phyloP scores from a whole-genome alignment of 2,329 filamentous ascomycete species.

The Septoria linicola region DNA sequence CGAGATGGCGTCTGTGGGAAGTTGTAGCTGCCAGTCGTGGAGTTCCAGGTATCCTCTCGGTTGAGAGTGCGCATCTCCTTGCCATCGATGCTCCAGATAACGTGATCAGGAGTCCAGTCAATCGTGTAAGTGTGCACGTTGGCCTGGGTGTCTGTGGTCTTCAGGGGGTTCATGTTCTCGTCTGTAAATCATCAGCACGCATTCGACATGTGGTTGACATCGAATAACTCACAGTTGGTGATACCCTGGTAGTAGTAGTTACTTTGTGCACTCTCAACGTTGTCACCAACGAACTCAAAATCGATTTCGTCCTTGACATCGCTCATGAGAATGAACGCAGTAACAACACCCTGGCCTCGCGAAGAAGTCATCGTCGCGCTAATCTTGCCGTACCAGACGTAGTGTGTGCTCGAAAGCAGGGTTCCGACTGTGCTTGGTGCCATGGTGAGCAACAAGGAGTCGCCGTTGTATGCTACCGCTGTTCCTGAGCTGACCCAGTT shows the following conservation, averaged over 20 bases:
- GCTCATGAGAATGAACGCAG: slow-evolving; percentile 90
- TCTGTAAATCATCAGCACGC: slow-evolving; percentile 53
- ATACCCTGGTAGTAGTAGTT: slow-evolving; percentile 98
- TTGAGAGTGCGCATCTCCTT: slow-evolving; percentile 70
- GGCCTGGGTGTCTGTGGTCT: slow-evolving; percentile 66
- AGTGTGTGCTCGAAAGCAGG: slow-evolving; percentile 76
- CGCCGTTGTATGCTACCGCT: slow-evolving; percentile 65
- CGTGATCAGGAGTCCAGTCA: slow-evolving; percentile 82
- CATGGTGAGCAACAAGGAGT: slow-evolving; percentile 80
- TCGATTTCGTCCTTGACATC: slow-evolving; percentile 99
- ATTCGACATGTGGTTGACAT: background rate
- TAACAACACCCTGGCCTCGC: slow-evolving; percentile 85
- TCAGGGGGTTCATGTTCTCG: slow-evolving; percentile 70
- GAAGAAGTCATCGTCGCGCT: slow-evolving; percentile 81
- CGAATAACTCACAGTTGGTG: slow-evolving; percentile 70
- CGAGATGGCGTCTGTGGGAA: slow-evolving; percentile 90
- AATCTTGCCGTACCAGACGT: slow-evolving; percentile 97
- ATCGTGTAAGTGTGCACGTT: slow-evolving; percentile 90
- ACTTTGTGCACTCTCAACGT: slow-evolving; percentile 76
- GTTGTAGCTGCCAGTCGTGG: slow-evolving; percentile 74
- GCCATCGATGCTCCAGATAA: slow-evolving; percentile 87
- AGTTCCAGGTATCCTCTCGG: slow-evolving; percentile 81
- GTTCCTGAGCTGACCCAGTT: slow-evolving; percentile 90
- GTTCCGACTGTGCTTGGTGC: slow-evolving; percentile 80
- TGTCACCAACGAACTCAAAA: slow-evolving; percentile 86